Evolutionary conservation across 768 basidiomycete genomes (phyloP).

Genomic region (Mrakia blollopis): DNA sequence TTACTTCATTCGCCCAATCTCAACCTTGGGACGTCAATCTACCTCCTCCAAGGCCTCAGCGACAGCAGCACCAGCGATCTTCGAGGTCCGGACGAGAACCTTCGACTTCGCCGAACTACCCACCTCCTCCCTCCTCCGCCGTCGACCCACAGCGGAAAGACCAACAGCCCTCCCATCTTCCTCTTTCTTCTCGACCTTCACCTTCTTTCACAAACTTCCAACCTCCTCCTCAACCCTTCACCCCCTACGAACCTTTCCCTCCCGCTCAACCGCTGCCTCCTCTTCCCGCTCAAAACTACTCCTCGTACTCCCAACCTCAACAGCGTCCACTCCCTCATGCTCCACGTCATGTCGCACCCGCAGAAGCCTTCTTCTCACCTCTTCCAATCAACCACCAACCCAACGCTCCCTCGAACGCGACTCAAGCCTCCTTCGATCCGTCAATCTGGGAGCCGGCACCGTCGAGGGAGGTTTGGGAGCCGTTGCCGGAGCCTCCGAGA

Average conservation of each 20-base stretch:
- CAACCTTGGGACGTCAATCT: not conserved
- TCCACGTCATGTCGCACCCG: not conserved
- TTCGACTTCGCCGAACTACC: not conserved
- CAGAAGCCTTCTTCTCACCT: not conserved
- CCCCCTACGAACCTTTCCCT: not conserved
- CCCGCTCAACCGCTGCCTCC: not conserved
- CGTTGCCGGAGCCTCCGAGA: not conserved
- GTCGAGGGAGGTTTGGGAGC: not conserved
- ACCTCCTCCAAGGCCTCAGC: not conserved
- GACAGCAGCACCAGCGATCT: not conserved
- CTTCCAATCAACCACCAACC: not conserved
- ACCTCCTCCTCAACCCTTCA: not conserved
- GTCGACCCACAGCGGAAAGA: not conserved
- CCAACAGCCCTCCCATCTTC: not conserved
- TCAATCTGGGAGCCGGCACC: not conserved
- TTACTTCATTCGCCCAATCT: not conserved
- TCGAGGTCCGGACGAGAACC: not conserved
- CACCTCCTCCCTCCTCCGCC: not conserved
- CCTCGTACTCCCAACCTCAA: not conserved
- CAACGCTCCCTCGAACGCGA: not conserved
- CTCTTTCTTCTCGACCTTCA: not conserved
- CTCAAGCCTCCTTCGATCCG: not conserved
- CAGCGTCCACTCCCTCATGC: not conserved
- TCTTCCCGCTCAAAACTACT: not conserved
- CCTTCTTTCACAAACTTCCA: not conserved